phyloP scores from a whole-genome alignment of 2,329 filamentous ascomycete species.

The Colletotrichum siamense region DNA sequence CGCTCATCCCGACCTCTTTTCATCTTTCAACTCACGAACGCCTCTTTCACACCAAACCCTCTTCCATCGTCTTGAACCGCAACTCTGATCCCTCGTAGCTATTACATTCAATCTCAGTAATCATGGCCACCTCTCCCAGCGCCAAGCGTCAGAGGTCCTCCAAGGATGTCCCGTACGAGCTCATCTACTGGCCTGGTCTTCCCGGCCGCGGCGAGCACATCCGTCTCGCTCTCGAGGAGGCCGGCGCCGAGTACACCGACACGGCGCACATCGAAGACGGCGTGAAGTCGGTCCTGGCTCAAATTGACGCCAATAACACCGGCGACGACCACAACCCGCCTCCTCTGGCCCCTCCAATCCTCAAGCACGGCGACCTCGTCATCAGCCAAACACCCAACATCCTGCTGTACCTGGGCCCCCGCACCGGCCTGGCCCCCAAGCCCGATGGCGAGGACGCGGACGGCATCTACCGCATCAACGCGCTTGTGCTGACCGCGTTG shows the following conservation, averaged over 20 bases:
- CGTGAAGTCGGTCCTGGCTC: slow-evolving; percentile 52
- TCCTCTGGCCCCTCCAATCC: slow-evolving; percentile 68
- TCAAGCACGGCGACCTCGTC: slow-evolving; percentile 65
- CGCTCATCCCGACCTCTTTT: not conserved
- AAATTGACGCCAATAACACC: slow-evolving; percentile 48
- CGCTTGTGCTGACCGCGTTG: slow-evolving; percentile 70
- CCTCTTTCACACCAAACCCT: not conserved
- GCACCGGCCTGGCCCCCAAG: slow-evolving; percentile 60
- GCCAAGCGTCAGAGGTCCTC: slow-evolving; percentile 35
- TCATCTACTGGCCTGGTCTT: slow-evolving; percentile 74
- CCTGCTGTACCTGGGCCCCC: slow-evolving; percentile 70
- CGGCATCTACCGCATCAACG: slow-evolving; percentile 64
- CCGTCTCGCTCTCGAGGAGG: slow-evolving; percentile 75
- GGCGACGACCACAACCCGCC: slow-evolving; percentile 68
- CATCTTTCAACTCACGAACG: not conserved
- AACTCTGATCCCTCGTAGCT: not conserved
- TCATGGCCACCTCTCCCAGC: slow-evolving; percentile 21
- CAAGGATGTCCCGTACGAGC: slow-evolving; percentile 60
- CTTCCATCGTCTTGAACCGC: not conserved
- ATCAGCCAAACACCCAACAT: slow-evolving; percentile 78
- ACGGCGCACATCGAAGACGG: slow-evolving; percentile 53
- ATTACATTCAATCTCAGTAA: not conserved
- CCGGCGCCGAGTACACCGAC: slow-evolving; percentile 69
- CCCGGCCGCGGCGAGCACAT: slow-evolving; percentile 79
- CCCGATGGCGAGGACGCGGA: slow-evolving; percentile 41